phyloP scores from a whole-genome alignment of 192 early-diverging fungal species.

The Coemansia sp. region DNA sequence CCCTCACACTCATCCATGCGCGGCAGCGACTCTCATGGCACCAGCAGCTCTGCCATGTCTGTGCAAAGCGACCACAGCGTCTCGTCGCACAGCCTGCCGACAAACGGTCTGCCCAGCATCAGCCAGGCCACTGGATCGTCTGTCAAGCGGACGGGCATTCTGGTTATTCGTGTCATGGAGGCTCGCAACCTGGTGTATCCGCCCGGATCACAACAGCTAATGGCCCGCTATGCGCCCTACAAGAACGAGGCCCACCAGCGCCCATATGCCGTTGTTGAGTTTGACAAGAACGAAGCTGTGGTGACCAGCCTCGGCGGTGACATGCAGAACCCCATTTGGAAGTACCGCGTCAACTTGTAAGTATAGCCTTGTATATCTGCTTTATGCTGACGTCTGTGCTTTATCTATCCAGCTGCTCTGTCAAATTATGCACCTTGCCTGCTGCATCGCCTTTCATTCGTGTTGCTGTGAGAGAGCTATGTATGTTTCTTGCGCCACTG shows the following conservation, averaged over 20 bases:
- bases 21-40: slow-evolving; percentile 11
- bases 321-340: slow-evolving; percentile 72
- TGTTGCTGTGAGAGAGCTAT: neutral
- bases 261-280: slow-evolving; percentile 89
- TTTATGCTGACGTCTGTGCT: neutral
- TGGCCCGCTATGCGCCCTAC: slow-evolving; percentile 55
- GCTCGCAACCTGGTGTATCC: slow-evolving; percentile 73
- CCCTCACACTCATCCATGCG: slow-evolving; percentile 17
- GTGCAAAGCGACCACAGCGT: slow-evolving; percentile 15
- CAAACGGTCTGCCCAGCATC: slow-evolving; percentile 47
- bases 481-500: neutral
- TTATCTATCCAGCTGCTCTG: neutral
- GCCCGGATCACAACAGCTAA: slow-evolving; percentile 59
- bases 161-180: slow-evolving; percentile 84
- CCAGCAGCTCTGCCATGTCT: slow-evolving; percentile 16
- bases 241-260: slow-evolving; percentile 64
- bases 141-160: slow-evolving; percentile 60
- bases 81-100: slow-evolving; percentile 25
- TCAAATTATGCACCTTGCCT: neutral
- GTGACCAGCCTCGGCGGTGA: slow-evolving; percentile 79
- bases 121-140: slow-evolving; percentile 24
- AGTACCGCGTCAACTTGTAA: slow-evolving; percentile 79
- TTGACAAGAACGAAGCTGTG: slow-evolving; percentile 93
- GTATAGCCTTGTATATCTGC: slow-evolving; percentile 21
- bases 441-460: neutral